Evolutionary conservation across 805 yeast species (phyloP).

Genomic region (Ogataea salicorniae): DNA sequence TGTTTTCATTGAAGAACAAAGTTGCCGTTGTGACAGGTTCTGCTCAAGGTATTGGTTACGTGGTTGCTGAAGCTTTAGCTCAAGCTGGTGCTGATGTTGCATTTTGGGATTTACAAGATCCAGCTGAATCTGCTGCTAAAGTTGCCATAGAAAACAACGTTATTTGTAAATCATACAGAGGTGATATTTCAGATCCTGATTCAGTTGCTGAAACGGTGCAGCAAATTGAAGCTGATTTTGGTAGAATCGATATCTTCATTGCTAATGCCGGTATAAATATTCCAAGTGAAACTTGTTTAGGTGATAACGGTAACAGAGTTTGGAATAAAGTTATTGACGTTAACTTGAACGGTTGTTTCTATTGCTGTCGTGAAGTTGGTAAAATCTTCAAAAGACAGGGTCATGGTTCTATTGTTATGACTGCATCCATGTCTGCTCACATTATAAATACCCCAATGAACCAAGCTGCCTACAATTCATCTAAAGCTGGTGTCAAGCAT

Average conservation of each 20-base stretch:
- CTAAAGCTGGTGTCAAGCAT: constrained; percentile 46
- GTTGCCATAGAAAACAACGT: constrained; percentile 36
- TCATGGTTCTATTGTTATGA: constrained; percentile 44
- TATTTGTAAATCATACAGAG: constrained; percentile 15
- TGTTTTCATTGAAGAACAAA: constrained; percentile 39
- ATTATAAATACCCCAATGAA: constrained; percentile 48
- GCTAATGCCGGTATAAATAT: constrained; percentile 39
- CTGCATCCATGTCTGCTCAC: constrained; percentile 54
- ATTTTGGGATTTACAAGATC: constrained; percentile 36
- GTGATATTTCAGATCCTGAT: constrained; percentile 30
- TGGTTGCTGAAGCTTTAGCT: constrained; percentile 38
- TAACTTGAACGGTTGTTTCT: constrained; percentile 44
- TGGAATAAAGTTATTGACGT: constrained; percentile 48
- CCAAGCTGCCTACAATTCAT: constrained; percentile 46
- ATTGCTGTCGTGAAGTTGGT: constrained; percentile 47
- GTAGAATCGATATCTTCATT: constrained; percentile 37
- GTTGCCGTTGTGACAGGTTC: constrained; percentile 41
- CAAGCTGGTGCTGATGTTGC: constrained; percentile 42
- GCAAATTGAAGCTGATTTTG: constrained; percentile 34
- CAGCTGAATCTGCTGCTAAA: constrained; percentile 29
- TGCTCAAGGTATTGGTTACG: constrained; percentile 36
- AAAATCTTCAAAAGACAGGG: constrained; percentile 41
- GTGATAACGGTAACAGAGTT: constrained; percentile 31
- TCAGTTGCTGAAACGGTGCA: constrained; percentile 27
- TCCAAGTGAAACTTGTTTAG: constrained; percentile 19